These are phyloP conservation scores for Malbranchea zuffiana DNA, from an alignment of 2,329 filamentous ascomycete genomes.

Conservation along the genomic window DNA sequence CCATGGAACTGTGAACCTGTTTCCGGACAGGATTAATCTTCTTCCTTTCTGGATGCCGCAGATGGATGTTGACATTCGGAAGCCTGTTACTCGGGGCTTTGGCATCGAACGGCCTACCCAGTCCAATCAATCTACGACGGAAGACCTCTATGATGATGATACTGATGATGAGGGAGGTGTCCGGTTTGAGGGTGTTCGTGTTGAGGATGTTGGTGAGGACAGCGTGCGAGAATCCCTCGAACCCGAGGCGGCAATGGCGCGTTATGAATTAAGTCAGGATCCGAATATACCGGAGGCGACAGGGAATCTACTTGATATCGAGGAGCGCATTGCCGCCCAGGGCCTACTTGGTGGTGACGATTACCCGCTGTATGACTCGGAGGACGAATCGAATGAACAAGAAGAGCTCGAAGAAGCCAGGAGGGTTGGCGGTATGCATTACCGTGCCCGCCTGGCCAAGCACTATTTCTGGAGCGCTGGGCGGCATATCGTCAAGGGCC, in stretches of 20 bases:
- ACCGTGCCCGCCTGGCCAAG: slow-evolving; percentile 52
- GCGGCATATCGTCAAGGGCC: slow-evolving; percentile 33
- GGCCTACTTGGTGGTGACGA: slow-evolving; percentile 53
- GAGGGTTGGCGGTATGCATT: slow-evolving; percentile 63
- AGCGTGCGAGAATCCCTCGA: slow-evolving; percentile 34
- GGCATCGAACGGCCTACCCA: slow-evolving; percentile 74
- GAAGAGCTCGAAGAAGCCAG: slow-evolving; percentile 69
- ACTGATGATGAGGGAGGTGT: slow-evolving; percentile 52
- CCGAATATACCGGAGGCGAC: slow-evolving; percentile 38
- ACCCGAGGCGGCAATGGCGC: slow-evolving; percentile 41
- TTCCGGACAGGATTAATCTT: slow-evolving; percentile 76
- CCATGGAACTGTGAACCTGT: slow-evolving; percentile 79
- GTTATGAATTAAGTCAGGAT: slow-evolving; percentile 40
- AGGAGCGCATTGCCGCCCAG: slow-evolving; percentile 65
- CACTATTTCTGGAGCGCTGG: slow-evolving; percentile 41
- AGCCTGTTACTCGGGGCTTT: slow-evolving; percentile 77
- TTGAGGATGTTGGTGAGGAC: slow-evolving; percentile 33
- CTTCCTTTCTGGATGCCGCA: slow-evolving; percentile 97
- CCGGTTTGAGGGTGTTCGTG: slow-evolving; percentile 19
- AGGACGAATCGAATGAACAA: slow-evolving; percentile 66
- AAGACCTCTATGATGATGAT: slow-evolving; percentile 61
- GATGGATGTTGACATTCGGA: slow-evolving; percentile 96
- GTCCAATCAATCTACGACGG: slow-evolving; percentile 65
- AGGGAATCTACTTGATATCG: slow-evolving; percentile 54
- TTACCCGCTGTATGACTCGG: slow-evolving; percentile 83